Base-by-base conservation (phyloP, 495 filamentous ascomycete species). In the Sabuloglossum arenarium region DNA sequence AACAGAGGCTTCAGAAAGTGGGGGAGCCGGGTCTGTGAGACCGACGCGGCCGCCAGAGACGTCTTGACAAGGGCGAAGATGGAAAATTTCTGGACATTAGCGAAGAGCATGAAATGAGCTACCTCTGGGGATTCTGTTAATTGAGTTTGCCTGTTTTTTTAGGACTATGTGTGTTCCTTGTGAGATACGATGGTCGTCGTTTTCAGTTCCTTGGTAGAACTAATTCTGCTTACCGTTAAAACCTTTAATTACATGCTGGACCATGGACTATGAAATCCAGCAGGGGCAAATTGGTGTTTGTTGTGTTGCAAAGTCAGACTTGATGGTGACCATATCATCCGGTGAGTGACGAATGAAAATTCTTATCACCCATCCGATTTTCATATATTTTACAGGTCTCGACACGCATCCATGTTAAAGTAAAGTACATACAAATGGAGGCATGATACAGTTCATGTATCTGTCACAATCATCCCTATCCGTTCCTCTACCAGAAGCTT, bases 1-100 rank as follows among this genome's bases (percentile, higher is more conserved):
- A 87, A 74, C 23, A 77, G 82, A 49, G 76, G 74, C 0, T 99
- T 97, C 65, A 80, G 80, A 59, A 88, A 83, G 59, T 97, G 89
- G 84, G 81, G 81, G 8, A 83, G 76, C 43, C 84, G 84, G 66
- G 75, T 87, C 6, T 93, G 86, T 65, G 93, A 94, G 67, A 88
- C 82, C 9, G 91, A 99, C 66, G 78, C 77, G 25, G 79, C 88
- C 62, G 91, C 91, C 8, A 84, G 84, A 68, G 86, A 95, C 59
- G 75, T 80, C 32, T 66, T 99, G 60, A 69, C 78, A 3, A 77
- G 84, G 60, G 75, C 77, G 6, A 96, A 94, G 71, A 83, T 96
- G 79, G 91, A 97, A 66, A 93, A 80, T 62, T 88, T 97, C 63
- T 99, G 91, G 91, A 82, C 81, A n/a, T 70, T 88, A 65, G 91